These are phyloP conservation scores for Aspergillus pseudoterreus DNA, from an alignment of 2,329 filamentous ascomycete species.

Conservation along the genomic window DNA sequence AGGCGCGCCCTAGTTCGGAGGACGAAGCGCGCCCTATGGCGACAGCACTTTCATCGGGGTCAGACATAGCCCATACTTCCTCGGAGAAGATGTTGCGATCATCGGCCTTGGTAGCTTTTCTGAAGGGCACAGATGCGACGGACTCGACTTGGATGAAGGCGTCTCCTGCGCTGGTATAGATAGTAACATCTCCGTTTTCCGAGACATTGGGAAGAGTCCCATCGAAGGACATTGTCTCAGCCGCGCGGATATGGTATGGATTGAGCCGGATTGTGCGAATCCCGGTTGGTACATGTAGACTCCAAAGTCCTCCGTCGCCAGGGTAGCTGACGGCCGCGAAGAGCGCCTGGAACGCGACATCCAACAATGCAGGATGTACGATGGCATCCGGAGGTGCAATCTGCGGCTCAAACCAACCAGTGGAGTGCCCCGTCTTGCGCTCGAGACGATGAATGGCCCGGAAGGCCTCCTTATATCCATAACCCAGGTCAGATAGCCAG, in stretches of 20 bases:
- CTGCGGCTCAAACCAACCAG: not conserved
- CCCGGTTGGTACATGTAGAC: slow-evolving; percentile 13
- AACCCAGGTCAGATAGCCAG: too few relatives aligned
- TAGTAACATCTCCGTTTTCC: not conserved
- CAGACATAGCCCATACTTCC: not conserved
- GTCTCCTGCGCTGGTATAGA: not conserved
- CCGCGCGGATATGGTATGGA: not conserved
- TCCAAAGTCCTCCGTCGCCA: slow-evolving; percentile 13
- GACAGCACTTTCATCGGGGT: not conserved
- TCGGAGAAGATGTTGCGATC: not conserved
- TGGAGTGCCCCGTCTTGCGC: not conserved
- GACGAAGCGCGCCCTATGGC: not conserved
- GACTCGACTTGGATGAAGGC: not conserved
- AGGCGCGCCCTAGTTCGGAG: too few relatives aligned
- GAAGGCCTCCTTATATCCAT: not conserved
- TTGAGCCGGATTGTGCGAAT: slow-evolving; percentile 12
- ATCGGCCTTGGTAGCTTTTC: not conserved
- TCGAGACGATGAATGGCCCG: not conserved
- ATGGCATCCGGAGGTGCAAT: slow-evolving; percentile 19
- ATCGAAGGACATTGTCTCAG: too few relatives aligned
- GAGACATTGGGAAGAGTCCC: too few relatives aligned
- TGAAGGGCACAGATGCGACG: not conserved
- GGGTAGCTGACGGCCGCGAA: slow-evolving; percentile 21
- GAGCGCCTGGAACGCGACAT: slow-evolving; percentile 26
- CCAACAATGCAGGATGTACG: slow-evolving; percentile 21